Conservation (phyloP, 1,284 basidiomycete genomes). For the Spongiforma sp. region DNA sequence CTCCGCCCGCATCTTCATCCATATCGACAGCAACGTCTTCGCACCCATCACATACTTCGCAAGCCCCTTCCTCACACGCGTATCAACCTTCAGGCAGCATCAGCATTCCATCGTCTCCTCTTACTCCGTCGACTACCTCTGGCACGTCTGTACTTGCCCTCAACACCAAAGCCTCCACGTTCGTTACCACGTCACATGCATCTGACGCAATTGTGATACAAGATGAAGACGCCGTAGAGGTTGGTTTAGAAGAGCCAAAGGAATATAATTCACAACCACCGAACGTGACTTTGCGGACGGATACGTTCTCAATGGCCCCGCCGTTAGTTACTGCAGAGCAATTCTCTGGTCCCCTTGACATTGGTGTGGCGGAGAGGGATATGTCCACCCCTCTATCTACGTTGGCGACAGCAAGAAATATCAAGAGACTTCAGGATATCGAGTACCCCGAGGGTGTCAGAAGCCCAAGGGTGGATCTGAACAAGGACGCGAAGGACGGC, state of each 20-base stretch:
- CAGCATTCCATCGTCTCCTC: conserved; percentile 66
- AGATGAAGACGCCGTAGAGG: conserved; percentile 59
- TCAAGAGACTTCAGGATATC: conserved; percentile 83
- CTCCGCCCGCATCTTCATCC: too few species aligned
- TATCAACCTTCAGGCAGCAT: conserved; percentile 54
- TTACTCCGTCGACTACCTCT: conserved; percentile 62
- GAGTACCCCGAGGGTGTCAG: conserved; percentile 86
- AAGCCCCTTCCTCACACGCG: conserved; percentile 54
- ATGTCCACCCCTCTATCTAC: conserved; percentile 56
- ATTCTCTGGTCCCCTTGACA: conserved; percentile 79
- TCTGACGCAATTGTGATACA: conserved; percentile 45
- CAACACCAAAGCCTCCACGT: conserved; percentile 65
- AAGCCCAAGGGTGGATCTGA: conserved; percentile 88
- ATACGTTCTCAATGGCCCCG: conserved; percentile 51
- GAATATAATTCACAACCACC: conserved; percentile 50
- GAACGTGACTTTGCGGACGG: conserved; percentile 65
- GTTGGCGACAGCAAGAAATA: conserved; percentile 66
- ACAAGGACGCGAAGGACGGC: conserved; percentile 82
- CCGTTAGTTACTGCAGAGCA: conserved; percentile 44
- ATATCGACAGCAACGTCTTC: too few species aligned
- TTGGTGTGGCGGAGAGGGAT: conserved; percentile 48
- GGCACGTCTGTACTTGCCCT: conserved; percentile 49
- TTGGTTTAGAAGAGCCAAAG: conserved; percentile 59
- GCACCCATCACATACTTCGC: conserved; percentile 51
- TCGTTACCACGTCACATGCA: conserved; percentile 53